These are phyloP conservation scores for Sclerotinia minor DNA, from an alignment of 2,329 filamentous ascomycete species.

Conservation along the genomic window DNA sequence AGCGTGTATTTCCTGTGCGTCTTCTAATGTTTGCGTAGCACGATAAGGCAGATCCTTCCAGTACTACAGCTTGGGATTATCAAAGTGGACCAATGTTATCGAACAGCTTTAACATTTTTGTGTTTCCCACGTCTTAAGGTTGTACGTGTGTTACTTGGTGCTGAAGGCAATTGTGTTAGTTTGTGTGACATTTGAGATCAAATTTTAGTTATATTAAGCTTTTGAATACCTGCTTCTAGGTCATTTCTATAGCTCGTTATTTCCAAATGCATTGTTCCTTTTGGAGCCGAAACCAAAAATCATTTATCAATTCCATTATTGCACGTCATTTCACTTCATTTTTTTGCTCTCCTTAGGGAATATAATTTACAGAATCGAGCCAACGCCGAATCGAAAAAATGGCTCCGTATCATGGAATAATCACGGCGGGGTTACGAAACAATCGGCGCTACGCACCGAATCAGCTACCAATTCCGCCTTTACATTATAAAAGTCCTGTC, in stretches of 20 bases:
- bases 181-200: background rate
- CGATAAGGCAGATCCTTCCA: background rate
- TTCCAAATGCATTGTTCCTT: background rate
- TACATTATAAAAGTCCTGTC: conserved; percentile 4
- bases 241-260: background rate
- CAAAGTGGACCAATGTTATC: background rate
- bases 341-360: background rate
- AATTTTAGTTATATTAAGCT: conserved; percentile 14
- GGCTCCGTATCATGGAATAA: conserved; percentile 24
- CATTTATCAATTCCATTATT: background rate
- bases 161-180: background rate
- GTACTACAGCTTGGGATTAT: background rate
- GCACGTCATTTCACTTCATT: background rate
- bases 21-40: conserved; percentile 15
- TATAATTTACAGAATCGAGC: background rate
- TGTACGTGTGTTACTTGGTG: background rate
- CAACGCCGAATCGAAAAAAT: conserved; percentile 17
- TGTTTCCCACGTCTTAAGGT: conserved; percentile 1
- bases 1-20: background rate
- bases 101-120: background rate
- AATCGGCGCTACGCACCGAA: background rate
- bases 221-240: background rate
- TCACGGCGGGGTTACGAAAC: conserved; percentile 18
- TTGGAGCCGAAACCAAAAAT: background rate
- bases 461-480: background rate